Base-by-base conservation (phyloP, 2,329 filamentous ascomycete genomes). In the Aspergillus quadricinctus region DNA sequence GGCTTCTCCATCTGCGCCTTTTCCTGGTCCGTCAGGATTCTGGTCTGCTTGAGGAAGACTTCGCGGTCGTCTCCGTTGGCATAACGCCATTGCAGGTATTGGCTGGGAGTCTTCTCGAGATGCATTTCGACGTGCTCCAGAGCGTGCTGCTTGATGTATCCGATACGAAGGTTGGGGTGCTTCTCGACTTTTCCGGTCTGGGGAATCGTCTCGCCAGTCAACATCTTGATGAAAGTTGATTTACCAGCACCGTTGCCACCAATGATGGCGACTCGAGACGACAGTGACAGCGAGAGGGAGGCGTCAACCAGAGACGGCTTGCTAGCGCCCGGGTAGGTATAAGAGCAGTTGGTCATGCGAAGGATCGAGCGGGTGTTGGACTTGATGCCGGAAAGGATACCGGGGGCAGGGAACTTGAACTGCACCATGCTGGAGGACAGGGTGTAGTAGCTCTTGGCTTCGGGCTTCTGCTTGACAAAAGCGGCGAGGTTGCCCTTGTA, bases 121-220 rank as follows among this genome's bases (percentile, higher is more conserved):
- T 99, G 94, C 93, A 97, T 96, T 78, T 99, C 93, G 10, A 99
- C 94, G 84, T 99, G 94, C 81, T 99, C 94, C 11, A 99, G 83
- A 48, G 94, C 94, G 76, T 99, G 94, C 80, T 99, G 94, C 81
- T 97, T 97, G 80, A 99, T 97, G 81, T 99, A 99, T 54, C 94
- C 94, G 68, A 99, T 97, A 82, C 94, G 92, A 70, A 99, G 79
- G 75, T 99, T 99, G 64, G 94, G 94, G 75, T 99, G 94, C 81
- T 97, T 97, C 81, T 97, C 92, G 25, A 99, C 94, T 72, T 87
- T 90, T 61, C 94, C 94, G 21, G 77, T 77, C 60, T 88, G 88
- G 17, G 90, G 94, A 63, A 97, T 88, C 21, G 87, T 85, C 75
- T 97, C 94, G 65, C 93, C 94, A 10, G 94, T 99, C 57, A 99